Base-by-base conservation (phyloP, 805 yeast genomes). In the Pichia pseudocactophila region DNA sequence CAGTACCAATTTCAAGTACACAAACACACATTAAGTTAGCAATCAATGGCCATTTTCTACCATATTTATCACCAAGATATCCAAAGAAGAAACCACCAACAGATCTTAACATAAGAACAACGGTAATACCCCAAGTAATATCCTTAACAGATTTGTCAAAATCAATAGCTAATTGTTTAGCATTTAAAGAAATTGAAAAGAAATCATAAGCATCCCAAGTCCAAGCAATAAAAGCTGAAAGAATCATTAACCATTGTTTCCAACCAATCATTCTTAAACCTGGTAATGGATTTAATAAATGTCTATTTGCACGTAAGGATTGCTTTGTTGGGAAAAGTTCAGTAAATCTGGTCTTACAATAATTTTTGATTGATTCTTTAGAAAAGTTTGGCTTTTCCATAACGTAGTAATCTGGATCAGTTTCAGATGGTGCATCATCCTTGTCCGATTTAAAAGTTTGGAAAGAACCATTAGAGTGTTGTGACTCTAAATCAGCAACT, bases 11-110 rank as follows among this genome's bases (percentile, higher is more conserved):
- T 56, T 79, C 82, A 45, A 78, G 62, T 7, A 69, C 65, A 40
- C 71, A 65, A 55, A 79, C 68, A 28, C 72, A 59, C 2, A 50
- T 28, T 52, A 76, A 58, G 55, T 74, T 74, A 18, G 64, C 38
- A 39, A 70, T 65, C 47, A 72, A 66, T 0, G 84, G 82, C 69
- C 73, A 71, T 54, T 74, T 77, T 53, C 83, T 64, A 32, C 84
- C 84, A 48, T 71, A 70, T 49, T 71, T 66, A 56, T 79, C 85
- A 52, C 80, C 77, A 47, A 72, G 57, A 44, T 65, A 64, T 39
- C 84, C 84, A 51, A 79, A 78, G n/a, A 72, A 53, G 27, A 76
- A 52, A 9, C 82, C 82, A 45, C 85, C 85, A 18, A 78, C 74
- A 3, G 83, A 72, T 61, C 85, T 68, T 48, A 79, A 65, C 85